Base-by-base conservation (phyloP, 768 basidiomycete species). In the Infundibulicybe gibba region DNA sequence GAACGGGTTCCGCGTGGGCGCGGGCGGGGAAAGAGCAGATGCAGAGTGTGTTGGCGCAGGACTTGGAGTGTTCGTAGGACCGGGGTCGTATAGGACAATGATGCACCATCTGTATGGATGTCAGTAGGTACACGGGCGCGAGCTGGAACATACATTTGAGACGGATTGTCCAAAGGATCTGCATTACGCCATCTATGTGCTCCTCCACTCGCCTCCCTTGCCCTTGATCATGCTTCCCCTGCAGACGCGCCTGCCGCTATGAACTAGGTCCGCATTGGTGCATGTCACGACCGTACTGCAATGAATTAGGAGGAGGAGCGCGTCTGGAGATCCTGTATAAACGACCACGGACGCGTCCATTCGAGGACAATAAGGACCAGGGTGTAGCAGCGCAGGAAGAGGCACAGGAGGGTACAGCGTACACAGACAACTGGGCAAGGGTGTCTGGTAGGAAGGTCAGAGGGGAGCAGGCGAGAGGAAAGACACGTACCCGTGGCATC, bases 291-390 rank as follows among this genome's bases (percentile, higher is more conserved):
- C 70, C 93, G 90, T 56, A 94, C 93, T 97, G 57, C 10, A 41
- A 38, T 43, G 38, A 30, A 51, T 44, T 32, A 45, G 25, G 34
- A 32, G 34, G 40, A 40, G 35, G 13, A 45, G 43, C 95, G 97
- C 40, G 69, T 77, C 51, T 88, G 72, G 9, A 99, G 67, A 57
- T 97, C 87, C 12, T 87, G 80, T 2, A 97, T 69, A 62, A 98
- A 98, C 1, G 84, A 80, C 83, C 91, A 94, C 1, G 95, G 95
- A 53, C 80, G 80, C 54, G 93, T 95, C 95, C 97, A 99, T 63
- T 99, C 95, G 9, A 99, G 70, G 0, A 85, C 81, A 55, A 98
- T 87, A 58, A 97, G 68, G 39, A 93, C 81, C 25, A 90, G 71
- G 0, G 87, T 86, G 52, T 90, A 83, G 81, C 67, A 2, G 82